Evolutionary conservation across 495 filamentous ascomycete genomes (phyloP), one percentile per base, ranked within the genome.

Genomic region (Tetracladium marchalianum): DNA sequence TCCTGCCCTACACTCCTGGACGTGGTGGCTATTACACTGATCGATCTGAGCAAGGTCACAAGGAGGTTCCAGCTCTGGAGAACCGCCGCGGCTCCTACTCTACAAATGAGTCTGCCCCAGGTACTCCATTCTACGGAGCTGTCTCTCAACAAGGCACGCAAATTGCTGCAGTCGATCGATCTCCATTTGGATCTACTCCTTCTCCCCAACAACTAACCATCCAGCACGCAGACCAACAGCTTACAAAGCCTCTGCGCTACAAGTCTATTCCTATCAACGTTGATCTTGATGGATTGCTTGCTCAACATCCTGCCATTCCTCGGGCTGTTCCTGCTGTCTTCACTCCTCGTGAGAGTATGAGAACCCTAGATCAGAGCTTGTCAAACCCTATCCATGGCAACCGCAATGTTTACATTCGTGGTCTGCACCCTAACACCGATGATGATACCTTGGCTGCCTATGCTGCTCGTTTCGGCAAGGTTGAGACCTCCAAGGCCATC

Each of bases 371-470:
- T 51, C 87, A 95, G 65, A 88, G 87, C 55, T 70, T 97, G 39
- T 84, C 93, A 62, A 97, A 97, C 54, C 83, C 84, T 33, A 85
- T 76, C 78, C 59, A 84, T 68, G 55, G 90, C 76, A 71, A 97
- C 76, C 70, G 72, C 41, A 99, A 99, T 54, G 90, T 99, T 51
- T 99, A 99, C 67, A 94, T 99, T 49, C 84, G 92, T 43, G 92
- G 92, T 12, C 80, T 99, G 41, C 85, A 87, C 38, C 93, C 93
- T 0, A 85, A 92, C 54, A 97, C 90, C 0, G 89, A 90, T 41
- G 92, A 99, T 61, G 85, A 94, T 40, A 82, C 90, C 58, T 68
- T 99, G 35, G 73, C 84, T 46, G 69, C 70, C 12, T 96, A 92
- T 68, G 85, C 88, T 12, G 69, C 73, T 48, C 82, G 90, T 32